Conservation (phyloP, 2,329 filamentous ascomycete genomes). For the Penicillium nordicum region DNA sequence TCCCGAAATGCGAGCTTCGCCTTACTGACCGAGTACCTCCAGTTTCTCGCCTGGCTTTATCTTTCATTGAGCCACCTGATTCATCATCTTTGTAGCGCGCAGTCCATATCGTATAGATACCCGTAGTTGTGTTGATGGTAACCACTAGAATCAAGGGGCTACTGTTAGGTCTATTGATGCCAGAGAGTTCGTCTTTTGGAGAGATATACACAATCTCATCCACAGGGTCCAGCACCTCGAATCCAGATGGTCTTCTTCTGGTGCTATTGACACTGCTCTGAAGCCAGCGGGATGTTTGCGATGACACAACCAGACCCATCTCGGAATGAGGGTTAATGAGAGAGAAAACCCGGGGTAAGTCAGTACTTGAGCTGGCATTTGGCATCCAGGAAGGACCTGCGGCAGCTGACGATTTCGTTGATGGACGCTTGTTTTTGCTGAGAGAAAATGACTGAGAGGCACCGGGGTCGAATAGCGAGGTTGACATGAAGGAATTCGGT, state of each 20-base stretch:
- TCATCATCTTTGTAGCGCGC: constrained; percentile 72
- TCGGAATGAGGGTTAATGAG: constrained; percentile 83
- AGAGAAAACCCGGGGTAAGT: constrained; percentile 66
- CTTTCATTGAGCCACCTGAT: constrained; percentile 43
- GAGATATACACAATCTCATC: constrained; percentile 87
- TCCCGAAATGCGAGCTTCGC: constrained; percentile 62
- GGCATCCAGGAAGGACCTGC: constrained; percentile 55
- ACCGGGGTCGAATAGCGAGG: constrained; percentile 51
- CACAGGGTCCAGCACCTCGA: constrained; percentile 65
- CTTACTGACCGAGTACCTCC: constrained; percentile 66
- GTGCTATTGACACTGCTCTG: constrained; percentile 26
- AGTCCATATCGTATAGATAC: constrained; percentile 80
- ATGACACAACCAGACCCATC: constrained; percentile 73
- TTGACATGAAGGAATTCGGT: constrained; percentile 77
- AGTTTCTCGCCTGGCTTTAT: constrained; percentile 48
- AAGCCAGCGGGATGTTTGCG: constrained; percentile 33
- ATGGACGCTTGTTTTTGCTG: constrained; percentile 45
- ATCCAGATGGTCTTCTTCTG: constrained; percentile 26
- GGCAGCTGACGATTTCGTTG: constrained; percentile 48
- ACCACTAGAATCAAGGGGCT: constrained; percentile 69
- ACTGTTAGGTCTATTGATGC: constrained; percentile 38
- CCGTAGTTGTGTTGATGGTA: constrained; percentile 73
- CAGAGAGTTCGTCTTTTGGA: constrained; percentile 52
- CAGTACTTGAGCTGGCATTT: constrained; percentile 55
- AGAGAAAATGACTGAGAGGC: constrained; percentile 34